phyloP scores from a whole-genome alignment of 257 asterid genomes.

The Nicotiana tomentosiformis region DNA sequence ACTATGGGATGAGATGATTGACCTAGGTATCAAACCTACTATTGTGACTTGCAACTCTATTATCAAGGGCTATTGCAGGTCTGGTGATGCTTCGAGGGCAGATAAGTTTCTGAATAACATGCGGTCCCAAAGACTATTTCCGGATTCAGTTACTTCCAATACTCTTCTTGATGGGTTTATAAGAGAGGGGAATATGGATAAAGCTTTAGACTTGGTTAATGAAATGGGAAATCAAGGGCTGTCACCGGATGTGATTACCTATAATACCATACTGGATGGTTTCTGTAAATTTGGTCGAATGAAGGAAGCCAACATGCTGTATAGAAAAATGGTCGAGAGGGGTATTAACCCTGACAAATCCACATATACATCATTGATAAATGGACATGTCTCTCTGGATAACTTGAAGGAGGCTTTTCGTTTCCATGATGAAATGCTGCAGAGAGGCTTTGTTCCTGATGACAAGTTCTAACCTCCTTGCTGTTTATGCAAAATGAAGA shows the following conservation, averaged over 20 bases:
- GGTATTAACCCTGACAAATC: slow-evolving; percentile 49
- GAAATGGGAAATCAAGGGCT: slow-evolving; percentile 49
- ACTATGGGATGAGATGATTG: slow-evolving; percentile 70
- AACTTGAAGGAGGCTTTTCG: slow-evolving; percentile 62
- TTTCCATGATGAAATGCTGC: slow-evolving; percentile 69
- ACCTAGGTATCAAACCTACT: slow-evolving; percentile 42
- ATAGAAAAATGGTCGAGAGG: slow-evolving; percentile 37
- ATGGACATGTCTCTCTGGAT: slow-evolving; percentile 55
- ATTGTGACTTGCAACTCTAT: slow-evolving; percentile 57
- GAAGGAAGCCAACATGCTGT: slow-evolving; percentile 50
- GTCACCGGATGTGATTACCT: slow-evolving; percentile 47
- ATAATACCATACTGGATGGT: slow-evolving; percentile 51
- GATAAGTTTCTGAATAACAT: slow-evolving; percentile 45
- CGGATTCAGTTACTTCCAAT: slow-evolving; percentile 53
- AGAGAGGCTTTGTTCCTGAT: slow-evolving; percentile 63
- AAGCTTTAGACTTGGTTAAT: slow-evolving; percentile 41
- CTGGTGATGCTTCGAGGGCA: slow-evolving; percentile 43
- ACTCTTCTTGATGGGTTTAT: slow-evolving; percentile 65
- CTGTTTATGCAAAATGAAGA: slow-evolving; percentile 2
- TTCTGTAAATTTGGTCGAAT: slow-evolving; percentile 57
- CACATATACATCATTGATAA: slow-evolving; percentile 48
- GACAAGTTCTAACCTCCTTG: slow-evolving; percentile 46
- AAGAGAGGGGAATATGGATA: slow-evolving; percentile 50
- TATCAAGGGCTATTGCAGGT: slow-evolving; percentile 65
- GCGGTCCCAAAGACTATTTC: slow-evolving; percentile 39